Conservation (phyloP, 768 basidiomycete genomes). For the Mycena albidolilacea region DNA sequence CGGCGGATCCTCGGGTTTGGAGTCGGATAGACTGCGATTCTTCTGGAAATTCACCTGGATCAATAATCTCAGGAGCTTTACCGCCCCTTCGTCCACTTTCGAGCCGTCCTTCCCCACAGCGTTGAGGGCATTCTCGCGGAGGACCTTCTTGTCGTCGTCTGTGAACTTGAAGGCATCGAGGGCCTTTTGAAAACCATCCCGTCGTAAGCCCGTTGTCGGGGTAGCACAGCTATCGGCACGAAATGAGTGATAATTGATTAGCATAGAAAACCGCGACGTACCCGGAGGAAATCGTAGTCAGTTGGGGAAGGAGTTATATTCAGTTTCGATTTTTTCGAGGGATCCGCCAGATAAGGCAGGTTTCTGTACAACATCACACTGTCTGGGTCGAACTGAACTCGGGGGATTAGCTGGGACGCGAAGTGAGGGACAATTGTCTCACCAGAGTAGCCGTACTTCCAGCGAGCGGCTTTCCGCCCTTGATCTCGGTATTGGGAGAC, state of each 20-base stretch:
- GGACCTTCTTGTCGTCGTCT: background rate
- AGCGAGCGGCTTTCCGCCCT: too few species aligned
- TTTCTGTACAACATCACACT: conserved; percentile 25
- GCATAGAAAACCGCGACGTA: background rate
- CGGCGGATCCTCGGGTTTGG: too few species aligned
- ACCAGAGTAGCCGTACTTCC: background rate
- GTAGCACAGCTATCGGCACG: conserved; percentile 12
- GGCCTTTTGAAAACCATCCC: conserved; percentile 1
- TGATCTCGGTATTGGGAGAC: too few species aligned
- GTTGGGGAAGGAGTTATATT: background rate
- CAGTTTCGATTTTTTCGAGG: background rate
- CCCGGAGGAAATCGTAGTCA: conserved; percentile 17
- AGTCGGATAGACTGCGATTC: too few species aligned
- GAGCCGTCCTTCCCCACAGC: too few species aligned
- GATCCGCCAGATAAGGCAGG: background rate
- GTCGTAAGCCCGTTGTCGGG: conserved; percentile 8
- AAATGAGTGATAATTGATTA: too few species aligned
- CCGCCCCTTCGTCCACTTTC: too few species aligned
- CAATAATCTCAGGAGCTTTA: too few species aligned
- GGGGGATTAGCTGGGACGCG: background rate
- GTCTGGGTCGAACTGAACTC: conserved; percentile 12
- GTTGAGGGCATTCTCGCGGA: background rate
- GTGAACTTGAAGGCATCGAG: conserved; percentile 5
- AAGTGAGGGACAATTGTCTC: too few species aligned
- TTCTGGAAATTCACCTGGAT: too few species aligned